Percentiles rank a stretch among this genome's conserved stretches.
Evolutionary conservation across 495 filamentous ascomycete genomes (phyloP).

Genomic region (Lophiostoma macrostomum): DNA sequence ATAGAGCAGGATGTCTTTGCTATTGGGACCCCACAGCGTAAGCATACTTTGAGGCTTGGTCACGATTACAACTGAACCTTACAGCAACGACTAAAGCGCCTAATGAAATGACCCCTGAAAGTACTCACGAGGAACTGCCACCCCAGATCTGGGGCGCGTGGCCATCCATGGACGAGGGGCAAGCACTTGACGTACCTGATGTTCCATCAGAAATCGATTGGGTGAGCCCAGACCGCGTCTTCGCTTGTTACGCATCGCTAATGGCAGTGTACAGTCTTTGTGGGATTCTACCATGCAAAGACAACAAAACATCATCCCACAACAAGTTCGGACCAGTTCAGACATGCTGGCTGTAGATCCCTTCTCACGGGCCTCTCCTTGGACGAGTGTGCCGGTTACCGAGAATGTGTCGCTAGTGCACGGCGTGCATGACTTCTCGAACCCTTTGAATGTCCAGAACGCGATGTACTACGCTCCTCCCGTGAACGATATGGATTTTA

Average conservation of each 20-base stretch:
- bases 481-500: no score
- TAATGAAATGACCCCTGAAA: background rate
- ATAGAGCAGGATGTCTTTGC: background rate
- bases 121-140: background rate
- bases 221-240: slow-evolving; percentile 10
- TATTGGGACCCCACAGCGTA: background rate
- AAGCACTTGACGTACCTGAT: slow-evolving; percentile 22
- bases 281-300: slow-evolving; percentile 23
- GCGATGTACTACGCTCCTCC: background rate
- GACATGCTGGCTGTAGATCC: no score
- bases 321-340: slow-evolving; percentile 1
- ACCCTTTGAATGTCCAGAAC: slow-evolving; percentile 8
- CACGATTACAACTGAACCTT: background rate
- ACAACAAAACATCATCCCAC: slow-evolving; percentile 18
- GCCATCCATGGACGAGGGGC: background rate
- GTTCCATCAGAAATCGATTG: slow-evolving; percentile 32
- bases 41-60: background rate
- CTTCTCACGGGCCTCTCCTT: no score
- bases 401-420: background rate
- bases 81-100: background rate
- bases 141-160: slow-evolving; percentile 16
- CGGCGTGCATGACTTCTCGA: slow-evolving; percentile 4
- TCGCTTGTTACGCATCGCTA: background rate
- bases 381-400: no score
- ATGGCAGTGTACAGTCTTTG: slow-evolving; percentile 6